Percentiles rank a stretch among this genome's conserved stretches.
phyloP scores from a whole-genome alignment of 1,284 basidiomycete species.

The Kalmanozyma brasiliensis region DNA sequence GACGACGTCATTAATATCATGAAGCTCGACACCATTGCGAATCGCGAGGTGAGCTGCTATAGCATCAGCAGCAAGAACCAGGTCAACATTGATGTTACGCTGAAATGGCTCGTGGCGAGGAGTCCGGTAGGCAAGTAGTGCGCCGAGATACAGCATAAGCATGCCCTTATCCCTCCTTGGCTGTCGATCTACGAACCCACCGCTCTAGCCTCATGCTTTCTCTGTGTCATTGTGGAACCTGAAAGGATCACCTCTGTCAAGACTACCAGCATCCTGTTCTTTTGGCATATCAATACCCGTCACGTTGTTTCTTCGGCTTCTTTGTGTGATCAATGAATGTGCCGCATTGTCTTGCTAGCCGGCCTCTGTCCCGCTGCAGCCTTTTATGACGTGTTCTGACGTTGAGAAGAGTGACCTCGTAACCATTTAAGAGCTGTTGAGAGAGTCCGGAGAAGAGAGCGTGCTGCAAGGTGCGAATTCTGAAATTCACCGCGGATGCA shows the following conservation, averaged over 20 bases:
- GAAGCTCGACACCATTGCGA: constrained; percentile 75
- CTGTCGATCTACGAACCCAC: too few species aligned
- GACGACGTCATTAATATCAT: constrained; percentile 86
- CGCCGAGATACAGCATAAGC: not conserved
- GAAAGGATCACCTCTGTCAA: not conserved
- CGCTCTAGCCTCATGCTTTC: not conserved
- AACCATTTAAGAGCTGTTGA: not conserved
- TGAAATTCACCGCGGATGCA: constrained; percentile 5
- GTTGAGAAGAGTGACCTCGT: not conserved
- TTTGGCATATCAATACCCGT: constrained; percentile 13
- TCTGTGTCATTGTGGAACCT: not conserved
- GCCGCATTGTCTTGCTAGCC: too few species aligned
- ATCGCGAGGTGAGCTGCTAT: constrained; percentile 69
- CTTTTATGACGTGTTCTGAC: too few species aligned
- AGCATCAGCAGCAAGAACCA: constrained; percentile 86
- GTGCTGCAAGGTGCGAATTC: constrained; percentile 7
- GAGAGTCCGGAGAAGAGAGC: not conserved
- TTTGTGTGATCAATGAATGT: too few species aligned
- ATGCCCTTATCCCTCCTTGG: not conserved
- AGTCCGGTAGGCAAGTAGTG: constrained; percentile 52
- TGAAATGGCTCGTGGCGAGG: constrained; percentile 70
- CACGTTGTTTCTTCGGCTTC: not conserved
- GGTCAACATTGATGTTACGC: constrained; percentile 79
- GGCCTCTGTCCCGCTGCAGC: too few species aligned
- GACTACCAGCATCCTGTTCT: not conserved